Evolutionary conservation across 2,329 filamentous ascomycete genomes (phyloP).

Genomic region (Didymella arachidicola): DNA sequence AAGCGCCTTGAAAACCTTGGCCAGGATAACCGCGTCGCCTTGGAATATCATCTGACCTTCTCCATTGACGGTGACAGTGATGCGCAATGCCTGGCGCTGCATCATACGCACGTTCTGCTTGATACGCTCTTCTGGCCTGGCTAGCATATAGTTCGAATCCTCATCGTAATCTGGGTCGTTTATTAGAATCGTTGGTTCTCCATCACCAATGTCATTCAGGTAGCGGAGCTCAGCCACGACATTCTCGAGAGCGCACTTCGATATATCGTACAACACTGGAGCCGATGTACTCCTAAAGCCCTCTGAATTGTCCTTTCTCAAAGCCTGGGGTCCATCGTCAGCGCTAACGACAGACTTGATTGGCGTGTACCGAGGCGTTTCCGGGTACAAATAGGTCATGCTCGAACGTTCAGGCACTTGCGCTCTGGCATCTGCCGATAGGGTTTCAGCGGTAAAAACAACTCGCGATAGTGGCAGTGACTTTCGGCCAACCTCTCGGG

Average conservation of each 20-base stretch:
- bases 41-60: background rate
- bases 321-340: background rate
- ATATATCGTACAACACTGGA: background rate
- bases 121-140: background rate
- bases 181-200: background rate
- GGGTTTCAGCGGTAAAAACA: background rate
- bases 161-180: constrained; percentile 2
- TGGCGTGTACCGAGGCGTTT: rapidly evolving
- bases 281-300: rapidly evolving
- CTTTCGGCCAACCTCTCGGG: background rate
- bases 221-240: constrained; percentile 1
- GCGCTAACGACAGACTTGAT: too few relatives aligned
- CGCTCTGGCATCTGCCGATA: too few relatives aligned
- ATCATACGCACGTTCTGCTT: background rate
- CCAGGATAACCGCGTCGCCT: background rate
- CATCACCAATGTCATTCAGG: background rate
- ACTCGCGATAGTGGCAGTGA: background rate
- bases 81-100: background rate
- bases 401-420: background rate
- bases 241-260: background rate
- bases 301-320: background rate
- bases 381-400: background rate
- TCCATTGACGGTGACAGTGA: background rate
- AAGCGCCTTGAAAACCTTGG: background rate
- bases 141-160: background rate